Percentiles rank a stretch among this genome's conserved stretches.
phyloP scores from a whole-genome alignment of 2,329 filamentous ascomycete genomes.

The Pseudogymnoascus sp. region DNA sequence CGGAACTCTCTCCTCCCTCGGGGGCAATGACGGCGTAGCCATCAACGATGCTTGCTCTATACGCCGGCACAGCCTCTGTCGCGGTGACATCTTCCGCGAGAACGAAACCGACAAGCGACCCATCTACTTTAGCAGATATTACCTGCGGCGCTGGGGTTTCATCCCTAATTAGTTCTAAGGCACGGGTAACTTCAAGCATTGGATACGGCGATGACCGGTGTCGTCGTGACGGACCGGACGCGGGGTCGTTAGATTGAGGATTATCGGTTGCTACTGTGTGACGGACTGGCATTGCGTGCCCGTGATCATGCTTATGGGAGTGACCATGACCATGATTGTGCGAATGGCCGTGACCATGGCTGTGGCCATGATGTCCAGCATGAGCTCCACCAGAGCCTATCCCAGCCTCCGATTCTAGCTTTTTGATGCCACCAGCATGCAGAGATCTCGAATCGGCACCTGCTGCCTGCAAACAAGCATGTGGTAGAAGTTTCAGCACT shows the following conservation, averaged over 20 bases:
- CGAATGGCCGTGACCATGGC: slow-evolving; percentile 36
- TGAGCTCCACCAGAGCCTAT: slow-evolving; percentile 31
- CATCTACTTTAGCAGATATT: slow-evolving; percentile 51
- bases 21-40: slow-evolving; percentile 79
- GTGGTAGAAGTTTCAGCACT: slow-evolving; percentile 80
- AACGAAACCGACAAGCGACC: slow-evolving; percentile 62
- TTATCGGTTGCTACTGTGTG: slow-evolving; percentile 59
- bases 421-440: slow-evolving; percentile 73
- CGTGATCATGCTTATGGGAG: slow-evolving; percentile 56
- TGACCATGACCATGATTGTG: slow-evolving; percentile 50
- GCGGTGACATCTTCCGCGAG: slow-evolving; percentile 77
- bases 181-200: slow-evolving; percentile 80
- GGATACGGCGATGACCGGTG: slow-evolving; percentile 84
- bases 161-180: slow-evolving; percentile 61
- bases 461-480: slow-evolving; percentile 85
- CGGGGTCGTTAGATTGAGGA: slow-evolving; percentile 51
- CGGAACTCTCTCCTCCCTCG: slow-evolving; percentile 49
- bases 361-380: slow-evolving; percentile 27
- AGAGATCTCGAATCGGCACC: slow-evolving; percentile 72
- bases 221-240: slow-evolving; percentile 55
- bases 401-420: slow-evolving; percentile 76
- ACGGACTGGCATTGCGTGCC: slow-evolving; percentile 54
- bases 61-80: slow-evolving; percentile 78
- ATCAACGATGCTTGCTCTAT: slow-evolving; percentile 91
- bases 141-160: slow-evolving; percentile 58